These are phyloP conservation scores for Boechera divaricarpa DNA, from an alignment of 345 rosid species.

Conservation along the genomic window DNA sequence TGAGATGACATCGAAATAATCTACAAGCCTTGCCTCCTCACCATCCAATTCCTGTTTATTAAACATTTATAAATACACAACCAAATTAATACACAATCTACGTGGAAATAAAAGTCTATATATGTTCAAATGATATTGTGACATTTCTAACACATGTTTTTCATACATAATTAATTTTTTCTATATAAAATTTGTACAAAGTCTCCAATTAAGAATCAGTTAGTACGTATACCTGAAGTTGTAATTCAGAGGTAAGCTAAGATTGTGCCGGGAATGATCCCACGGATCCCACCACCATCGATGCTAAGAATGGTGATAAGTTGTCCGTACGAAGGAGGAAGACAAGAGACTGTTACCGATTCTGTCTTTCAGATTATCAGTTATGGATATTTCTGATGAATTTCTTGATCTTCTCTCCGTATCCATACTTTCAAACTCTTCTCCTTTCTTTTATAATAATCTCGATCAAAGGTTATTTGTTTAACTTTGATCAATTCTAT, in stretches of 20 bases:
- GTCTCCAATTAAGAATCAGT: too few species aligned
- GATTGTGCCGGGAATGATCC: slow-evolving; percentile 65
- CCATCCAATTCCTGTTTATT: slow-evolving; percentile 69
- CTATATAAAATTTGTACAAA: too few species aligned
- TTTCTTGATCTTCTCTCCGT: slow-evolving; percentile 1
- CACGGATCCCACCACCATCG: slow-evolving; percentile 80
- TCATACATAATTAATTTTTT: too few species aligned
- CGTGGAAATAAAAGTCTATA: too few species aligned
- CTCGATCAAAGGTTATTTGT: slow-evolving; percentile 3
- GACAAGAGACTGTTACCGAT: slow-evolving; percentile 14
- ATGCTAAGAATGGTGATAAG: slow-evolving; percentile 67
- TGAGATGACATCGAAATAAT: slow-evolving; percentile 77
- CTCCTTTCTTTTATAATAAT: neutral
- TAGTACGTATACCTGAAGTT: too few species aligned
- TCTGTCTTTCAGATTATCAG: neutral
- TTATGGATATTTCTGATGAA: slow-evolving; percentile 2
- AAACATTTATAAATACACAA: too few species aligned
- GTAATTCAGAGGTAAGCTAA: slow-evolving; percentile 63
- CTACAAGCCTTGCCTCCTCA: slow-evolving; percentile 68
- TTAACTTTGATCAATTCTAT: slow-evolving; percentile 1
- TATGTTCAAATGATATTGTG: too few species aligned
- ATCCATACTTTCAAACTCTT: slow-evolving; percentile 10
- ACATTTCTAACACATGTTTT: too few species aligned
- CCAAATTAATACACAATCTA: too few species aligned
- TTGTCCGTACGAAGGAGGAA: slow-evolving; percentile 56